These are phyloP conservation scores for Colletotrichum musae DNA, from an alignment of 2,329 filamentous ascomycete genomes.

Conservation along the genomic window DNA sequence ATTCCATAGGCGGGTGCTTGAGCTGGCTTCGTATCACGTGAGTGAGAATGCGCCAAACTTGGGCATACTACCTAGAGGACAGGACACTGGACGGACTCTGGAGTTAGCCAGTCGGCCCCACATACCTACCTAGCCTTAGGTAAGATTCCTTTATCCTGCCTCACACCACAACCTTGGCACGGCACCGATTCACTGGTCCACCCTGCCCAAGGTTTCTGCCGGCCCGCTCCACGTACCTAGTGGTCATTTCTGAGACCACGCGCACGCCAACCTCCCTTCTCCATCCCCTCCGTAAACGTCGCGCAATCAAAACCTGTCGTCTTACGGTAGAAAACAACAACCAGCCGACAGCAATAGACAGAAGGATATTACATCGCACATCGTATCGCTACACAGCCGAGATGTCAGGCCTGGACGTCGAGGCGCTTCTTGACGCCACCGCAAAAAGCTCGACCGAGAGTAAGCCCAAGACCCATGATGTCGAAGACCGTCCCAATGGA, in stretches of 20 bases:
- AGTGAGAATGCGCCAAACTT: no score
- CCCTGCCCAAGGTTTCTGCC: no score
- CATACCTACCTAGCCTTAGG: no score
- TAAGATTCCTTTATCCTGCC: no score
- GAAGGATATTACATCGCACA: neutral
- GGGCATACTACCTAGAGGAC: no score
- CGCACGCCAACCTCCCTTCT: conserved; percentile 9
- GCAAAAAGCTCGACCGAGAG: conserved; percentile 73
- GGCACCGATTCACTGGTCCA: conserved; percentile 21
- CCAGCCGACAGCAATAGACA: neutral
- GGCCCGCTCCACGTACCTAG: no score
- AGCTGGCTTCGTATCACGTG: conserved; percentile 15
- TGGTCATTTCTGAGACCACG: neutral
- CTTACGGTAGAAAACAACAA: conserved; percentile 4
- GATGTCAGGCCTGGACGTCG: conserved; percentile 78
- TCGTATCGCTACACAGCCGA: conserved; percentile 40
- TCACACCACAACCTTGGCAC: no score
- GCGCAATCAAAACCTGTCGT: conserved; percentile 15
- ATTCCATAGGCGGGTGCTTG: neutral
- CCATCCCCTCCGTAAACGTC: conserved; percentile 16
- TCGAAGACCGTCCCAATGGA: conserved; percentile 71
- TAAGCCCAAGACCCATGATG: conserved; percentile 59
- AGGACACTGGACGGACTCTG: no score
- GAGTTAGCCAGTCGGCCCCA: no score
- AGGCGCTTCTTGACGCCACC: conserved; percentile 90